Percentiles rank a stretch among this genome's conserved stretches.
These are phyloP conservation scores for Pulicaria dysenterica DNA, from an alignment of 129 eudicot genomes.

Conservation along the genomic window DNA sequence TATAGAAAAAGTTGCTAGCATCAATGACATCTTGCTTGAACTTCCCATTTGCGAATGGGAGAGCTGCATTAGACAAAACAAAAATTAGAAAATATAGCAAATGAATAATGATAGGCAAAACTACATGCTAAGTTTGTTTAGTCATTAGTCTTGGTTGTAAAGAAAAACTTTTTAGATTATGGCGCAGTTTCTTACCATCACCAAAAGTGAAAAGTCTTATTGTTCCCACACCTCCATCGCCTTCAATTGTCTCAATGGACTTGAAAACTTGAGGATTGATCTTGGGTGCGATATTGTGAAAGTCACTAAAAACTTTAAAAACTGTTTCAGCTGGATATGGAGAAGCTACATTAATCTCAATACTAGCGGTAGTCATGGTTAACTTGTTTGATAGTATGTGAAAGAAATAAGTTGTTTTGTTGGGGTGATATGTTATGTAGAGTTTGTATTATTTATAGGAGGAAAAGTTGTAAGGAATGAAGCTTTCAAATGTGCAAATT, in stretches of 20 bases:
- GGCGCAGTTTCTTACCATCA: constrained; percentile 4
- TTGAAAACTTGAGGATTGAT: constrained; percentile 20
- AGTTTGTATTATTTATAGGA: background rate
- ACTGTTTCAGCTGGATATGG: background rate
- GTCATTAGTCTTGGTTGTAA: too few relatives aligned
- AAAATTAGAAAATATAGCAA: too few relatives aligned
- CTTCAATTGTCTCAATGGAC: constrained; percentile 10
- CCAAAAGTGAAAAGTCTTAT: constrained; percentile 15
- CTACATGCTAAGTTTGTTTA: too few relatives aligned
- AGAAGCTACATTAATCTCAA: background rate
- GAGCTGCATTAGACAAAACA: too few relatives aligned
- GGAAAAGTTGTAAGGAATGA: background rate
- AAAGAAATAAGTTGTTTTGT: background rate
- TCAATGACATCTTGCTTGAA: too few relatives aligned
- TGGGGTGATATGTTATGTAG: background rate
- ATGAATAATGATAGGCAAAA: too few relatives aligned
- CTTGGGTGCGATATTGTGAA: background rate
- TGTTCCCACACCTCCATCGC: constrained; percentile 21
- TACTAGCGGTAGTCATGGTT: background rate
- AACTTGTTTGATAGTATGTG: background rate
- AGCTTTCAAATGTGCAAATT: too few relatives aligned
- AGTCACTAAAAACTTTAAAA: background rate
- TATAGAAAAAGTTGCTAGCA: too few relatives aligned
- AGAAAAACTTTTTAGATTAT: too few relatives aligned
- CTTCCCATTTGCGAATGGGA: too few relatives aligned